Evolutionary conservation across 2,329 filamentous ascomycete genomes (phyloP).

Genomic region (Aspergillus fijiensis): DNA sequence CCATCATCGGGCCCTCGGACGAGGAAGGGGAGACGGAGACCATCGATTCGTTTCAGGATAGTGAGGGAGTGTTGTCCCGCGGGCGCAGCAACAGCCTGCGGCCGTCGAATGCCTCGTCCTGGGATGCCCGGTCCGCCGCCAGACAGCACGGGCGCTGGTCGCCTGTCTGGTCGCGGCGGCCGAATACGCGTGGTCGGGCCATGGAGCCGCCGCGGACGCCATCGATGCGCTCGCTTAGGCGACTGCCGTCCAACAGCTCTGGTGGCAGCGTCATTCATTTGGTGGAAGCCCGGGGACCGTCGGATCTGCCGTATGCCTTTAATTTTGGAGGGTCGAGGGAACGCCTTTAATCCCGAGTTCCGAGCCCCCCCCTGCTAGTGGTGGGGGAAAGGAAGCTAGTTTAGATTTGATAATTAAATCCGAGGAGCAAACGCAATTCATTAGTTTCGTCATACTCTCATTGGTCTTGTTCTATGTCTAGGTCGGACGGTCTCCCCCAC

Average conservation of each 20-base stretch:
- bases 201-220: constrained; percentile 28
- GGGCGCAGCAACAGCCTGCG: constrained; percentile 28
- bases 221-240: constrained; percentile 38
- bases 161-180: constrained; percentile 14
- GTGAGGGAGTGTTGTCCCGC: constrained; percentile 17
- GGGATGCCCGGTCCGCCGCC: constrained; percentile 31
- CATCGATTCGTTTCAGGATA: constrained; percentile 25
- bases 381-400: background rate
- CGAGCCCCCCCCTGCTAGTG: background rate
- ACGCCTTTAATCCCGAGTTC: background rate
- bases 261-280: constrained; percentile 43
- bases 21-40: constrained; percentile 43
- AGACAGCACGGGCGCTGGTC: constrained; percentile 21
- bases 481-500: background rate
- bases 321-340: constrained; percentile 16
- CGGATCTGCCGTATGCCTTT: constrained; percentile 38
- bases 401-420: background rate
- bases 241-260: constrained; percentile 34
- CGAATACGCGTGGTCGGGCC: constrained; percentile 11
- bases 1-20: constrained; percentile 39
- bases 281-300: constrained; percentile 28
- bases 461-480: background rate
- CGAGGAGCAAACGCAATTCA: background rate
- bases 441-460: background rate
- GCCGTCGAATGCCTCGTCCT: constrained; percentile 29